phyloP scores from a whole-genome alignment of 805 yeast genomes.

The Candida boleticola region DNA sequence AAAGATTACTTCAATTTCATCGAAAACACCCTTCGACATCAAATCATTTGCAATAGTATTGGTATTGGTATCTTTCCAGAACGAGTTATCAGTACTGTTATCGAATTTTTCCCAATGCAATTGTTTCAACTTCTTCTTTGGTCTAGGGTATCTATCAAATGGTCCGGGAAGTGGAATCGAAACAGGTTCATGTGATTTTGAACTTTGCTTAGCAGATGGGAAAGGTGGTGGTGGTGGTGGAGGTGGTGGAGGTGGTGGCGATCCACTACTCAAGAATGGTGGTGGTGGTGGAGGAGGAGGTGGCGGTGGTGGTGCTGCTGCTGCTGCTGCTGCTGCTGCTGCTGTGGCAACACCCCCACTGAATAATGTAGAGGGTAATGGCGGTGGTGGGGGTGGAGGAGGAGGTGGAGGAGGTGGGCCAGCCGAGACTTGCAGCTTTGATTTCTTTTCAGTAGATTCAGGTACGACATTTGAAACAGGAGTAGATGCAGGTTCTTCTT shows the following conservation, averaged over 20 bases:
- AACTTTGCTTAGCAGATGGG: conserved; percentile 11
- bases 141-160: conserved; percentile 52
- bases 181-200: conserved; percentile 9
- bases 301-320: conserved; percentile 35
- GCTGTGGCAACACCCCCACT: conserved; percentile 4
- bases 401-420: conserved; percentile 13
- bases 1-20: conserved; percentile 60
- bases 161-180: conserved; percentile 15
- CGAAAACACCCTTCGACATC: conserved; percentile 58
- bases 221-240: conserved; percentile 29
- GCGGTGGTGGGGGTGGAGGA: conserved; percentile 27
- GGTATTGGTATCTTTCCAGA: conserved; percentile 57
- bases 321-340: conserved; percentile 21
- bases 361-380: conserved; percentile 15
- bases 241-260: conserved; percentile 17
- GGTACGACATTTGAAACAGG: neutral
- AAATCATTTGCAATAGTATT: conserved; percentile 47
- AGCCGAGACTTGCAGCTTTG: conserved; percentile 3
- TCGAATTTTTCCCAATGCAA: conserved; percentile 82
- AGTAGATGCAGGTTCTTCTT: conserved; percentile 5
- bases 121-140: conserved; percentile 65
- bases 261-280: conserved; percentile 21
- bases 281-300: conserved; percentile 21
- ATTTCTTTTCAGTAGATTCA: neutral
- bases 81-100: conserved; percentile 48